phyloP scores from a whole-genome alignment of 2,329 filamentous ascomycete species.

The Pestalotiopsis sp. region DNA sequence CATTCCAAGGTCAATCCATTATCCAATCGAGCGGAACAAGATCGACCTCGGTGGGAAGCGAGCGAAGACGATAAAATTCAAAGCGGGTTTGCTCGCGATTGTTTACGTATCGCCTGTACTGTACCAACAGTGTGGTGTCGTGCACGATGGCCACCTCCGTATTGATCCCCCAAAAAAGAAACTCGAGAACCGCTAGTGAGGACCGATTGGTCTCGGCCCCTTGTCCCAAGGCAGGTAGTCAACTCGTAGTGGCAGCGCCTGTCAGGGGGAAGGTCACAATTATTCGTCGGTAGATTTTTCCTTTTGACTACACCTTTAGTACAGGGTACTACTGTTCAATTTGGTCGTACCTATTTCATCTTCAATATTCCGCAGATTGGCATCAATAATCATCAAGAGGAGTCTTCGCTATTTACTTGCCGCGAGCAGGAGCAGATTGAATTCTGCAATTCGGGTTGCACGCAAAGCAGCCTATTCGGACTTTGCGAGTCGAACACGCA shows the following conservation, averaged over 20 bases:
- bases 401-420: background rate
- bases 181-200: slow-evolving; percentile 1
- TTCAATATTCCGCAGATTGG: background rate
- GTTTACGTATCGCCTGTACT: background rate
- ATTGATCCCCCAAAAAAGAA: background rate
- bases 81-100: background rate
- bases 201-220: slow-evolving; percentile 1
- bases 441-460: background rate
- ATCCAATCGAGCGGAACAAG: background rate
- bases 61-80: background rate
- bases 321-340: background rate
- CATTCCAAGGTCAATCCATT: background rate
- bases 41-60: background rate
- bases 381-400: background rate
- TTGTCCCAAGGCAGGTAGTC: background rate
- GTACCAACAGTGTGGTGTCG: background rate
- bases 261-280: slow-evolving; percentile 5
- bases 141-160: background rate
- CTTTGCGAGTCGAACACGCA: background rate
- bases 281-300: slow-evolving; percentile 1
- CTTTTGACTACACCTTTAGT: background rate
- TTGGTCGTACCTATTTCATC: background rate
- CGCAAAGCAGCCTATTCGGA: background rate
- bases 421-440: background rate
- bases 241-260: background rate